Percentiles rank a stretch among this genome's conserved stretches.
Evolutionary conservation across 306 rosid genomes (phyloP).

Genomic region (Quercus rubra): DNA sequence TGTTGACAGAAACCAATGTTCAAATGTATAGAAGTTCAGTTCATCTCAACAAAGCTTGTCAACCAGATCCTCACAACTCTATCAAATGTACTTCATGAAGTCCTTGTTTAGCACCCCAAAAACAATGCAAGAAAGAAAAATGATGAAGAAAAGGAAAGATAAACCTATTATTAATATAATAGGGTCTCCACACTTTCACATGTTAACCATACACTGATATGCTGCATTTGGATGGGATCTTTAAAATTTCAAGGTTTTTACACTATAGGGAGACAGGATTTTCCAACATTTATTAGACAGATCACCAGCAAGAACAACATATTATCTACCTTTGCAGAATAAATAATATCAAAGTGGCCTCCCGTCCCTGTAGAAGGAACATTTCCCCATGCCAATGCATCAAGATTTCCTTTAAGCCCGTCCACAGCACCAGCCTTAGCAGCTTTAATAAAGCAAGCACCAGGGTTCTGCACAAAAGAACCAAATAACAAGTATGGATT

Average conservation of each 20-base stretch:
- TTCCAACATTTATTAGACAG: background rate
- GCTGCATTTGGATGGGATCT: background rate
- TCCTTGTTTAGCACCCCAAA: background rate
- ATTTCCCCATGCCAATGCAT: slow-evolving; percentile 93
- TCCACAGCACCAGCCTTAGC: slow-evolving; percentile 75
- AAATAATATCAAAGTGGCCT: slow-evolving; percentile 68
- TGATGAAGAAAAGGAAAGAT: background rate
- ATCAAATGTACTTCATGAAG: background rate
- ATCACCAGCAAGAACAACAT: background rate
- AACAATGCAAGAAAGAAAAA: background rate
- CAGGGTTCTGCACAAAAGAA: slow-evolving; percentile 71
- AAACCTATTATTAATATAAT: background rate
- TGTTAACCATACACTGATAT: background rate
- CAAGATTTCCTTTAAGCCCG: slow-evolving; percentile 65
- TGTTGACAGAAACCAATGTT: background rate
- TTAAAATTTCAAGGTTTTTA: background rate
- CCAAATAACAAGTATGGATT: slow-evolving; percentile 26
- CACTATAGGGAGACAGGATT: background rate
- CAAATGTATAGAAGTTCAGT: background rate
- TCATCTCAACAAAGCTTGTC: too few relatives aligned
- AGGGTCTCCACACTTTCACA: background rate
- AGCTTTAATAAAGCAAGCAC: slow-evolving; percentile 74
- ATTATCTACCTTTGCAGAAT: slow-evolving; percentile 52
- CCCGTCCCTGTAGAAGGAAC: slow-evolving; percentile 69
- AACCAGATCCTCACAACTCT: background rate